Base-by-base conservation (phyloP, 352 stramenopile species). In the Aphanomyces cochlioides region DNA sequence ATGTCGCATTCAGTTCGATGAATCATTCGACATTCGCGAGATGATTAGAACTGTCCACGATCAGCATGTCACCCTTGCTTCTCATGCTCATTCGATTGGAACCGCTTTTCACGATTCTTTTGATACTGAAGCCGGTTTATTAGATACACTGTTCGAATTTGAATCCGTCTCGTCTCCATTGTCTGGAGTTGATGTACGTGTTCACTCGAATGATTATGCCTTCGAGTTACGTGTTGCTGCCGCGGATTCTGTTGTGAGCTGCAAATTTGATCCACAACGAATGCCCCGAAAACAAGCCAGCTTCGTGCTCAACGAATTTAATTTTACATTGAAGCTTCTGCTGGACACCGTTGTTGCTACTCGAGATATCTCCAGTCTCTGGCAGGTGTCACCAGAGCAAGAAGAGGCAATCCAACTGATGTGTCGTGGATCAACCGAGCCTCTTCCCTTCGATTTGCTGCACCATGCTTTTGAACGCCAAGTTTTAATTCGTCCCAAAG, bases 401-500 rank as follows among this genome's bases (percentile, higher is more conserved):
- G n/a, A 15, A n/a, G 45, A 15, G 1, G 45, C n/a, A 15, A 53
- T 53, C 45, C 13, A 1, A 53, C 13, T n/a, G 13, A 19, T n/a
- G 1, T 53, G 13, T 53, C 13, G 13, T 15, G n/a, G 45, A 1
- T 15, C 13, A n/a, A 15, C 13, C 13, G 13, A 53, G n/a, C 45
- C 45, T 15, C 45, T 53, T 53, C 50, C 50, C 21, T 19, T 13
- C 15, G 50, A 19, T 12, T 28, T 58, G 17, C 50, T 58, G 8
- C 50, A 58, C 36, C 50, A 19, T 28, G 50, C 50, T 12, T 58
- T 58, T 58, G 50, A 58, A 58, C 15, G 7, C 50, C 50, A 58
- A 8, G 73, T 67, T 3, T 73, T 72, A 19, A 66, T 63, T 12
- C 48, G 78, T 13, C 72, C 75, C 53, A 66, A 73, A 47, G 65